Evolutionary conservation across 2,329 filamentous ascomycete genomes (phyloP), one percentile per base, ranked within the genome.

Genomic region (Cytospora mali): DNA sequence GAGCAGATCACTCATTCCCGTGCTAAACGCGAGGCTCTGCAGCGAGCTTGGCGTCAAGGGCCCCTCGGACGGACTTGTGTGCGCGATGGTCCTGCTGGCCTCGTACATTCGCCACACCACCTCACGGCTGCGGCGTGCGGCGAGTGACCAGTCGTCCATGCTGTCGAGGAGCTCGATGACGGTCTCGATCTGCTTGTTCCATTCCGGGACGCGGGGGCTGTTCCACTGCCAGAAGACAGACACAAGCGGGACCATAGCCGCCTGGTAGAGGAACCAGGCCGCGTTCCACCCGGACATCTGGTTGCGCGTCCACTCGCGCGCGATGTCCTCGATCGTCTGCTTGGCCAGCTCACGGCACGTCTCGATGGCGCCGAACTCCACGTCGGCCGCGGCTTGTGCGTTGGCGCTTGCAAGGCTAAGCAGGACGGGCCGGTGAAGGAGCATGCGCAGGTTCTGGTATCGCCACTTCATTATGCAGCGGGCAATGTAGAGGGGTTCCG

Each of bases 241-340:
- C 13, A 94, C 84, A 1, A 94, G 81, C 0, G 90, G 90, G 10
- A 93, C 87, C 87, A 93, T 91, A 66, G 86, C 86, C 0, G 90
- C 89, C 73, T 93, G 90, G 75, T 92, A 93, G 64, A 91, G 83
- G 75, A 92, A 89, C 89, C 90, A 93, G 2, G 91, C 89, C 0
- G 88, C 90, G 72, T 92, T 91, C 90, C 90, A 93, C 10, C 90
- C 90, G 0, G 86, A 86, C 77, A 93, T 90, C 71, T 92, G 86
- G 71, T 91, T 90, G 52, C 86, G 84, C 52, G 84, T 84, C 77
- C 89, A 92, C 66, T 90, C 88, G 25, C 81, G 79, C 13, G 86
- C 82, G 66, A 93, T 91, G 64, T 92, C 89, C 62, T 88, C 83
- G 66, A 93, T 91, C 0, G 88, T 88, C 66, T 87, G 83, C 65